phyloP scores from a whole-genome alignment of 192 early-diverging fungal genomes.

The Coemansia sp. region DNA sequence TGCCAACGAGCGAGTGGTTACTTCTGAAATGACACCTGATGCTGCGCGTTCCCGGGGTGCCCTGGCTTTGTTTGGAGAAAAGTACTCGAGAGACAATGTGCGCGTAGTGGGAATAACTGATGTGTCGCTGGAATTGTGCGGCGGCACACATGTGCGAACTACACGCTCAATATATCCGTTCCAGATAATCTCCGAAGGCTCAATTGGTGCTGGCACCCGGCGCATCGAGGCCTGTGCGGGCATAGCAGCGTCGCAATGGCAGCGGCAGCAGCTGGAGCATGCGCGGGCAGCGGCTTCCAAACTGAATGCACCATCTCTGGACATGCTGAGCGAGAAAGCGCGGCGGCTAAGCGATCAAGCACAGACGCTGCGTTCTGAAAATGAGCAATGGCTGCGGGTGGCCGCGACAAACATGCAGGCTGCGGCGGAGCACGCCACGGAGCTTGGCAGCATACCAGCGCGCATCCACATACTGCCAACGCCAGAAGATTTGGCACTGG shows the following conservation, averaged over 20 bases:
- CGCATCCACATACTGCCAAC: conserved; percentile 24
- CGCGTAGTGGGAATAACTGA: conserved; percentile 83
- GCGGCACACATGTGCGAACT: conserved; percentile 90
- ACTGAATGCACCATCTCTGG: conserved; percentile 60
- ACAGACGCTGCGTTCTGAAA: conserved; percentile 15
- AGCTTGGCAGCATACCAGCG: conserved; percentile 21
- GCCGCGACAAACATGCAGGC: conserved; percentile 25
- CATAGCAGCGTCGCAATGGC: conserved; percentile 69
- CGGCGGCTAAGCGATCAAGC: conserved; percentile 17
- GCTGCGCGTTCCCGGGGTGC: conserved; percentile 82
- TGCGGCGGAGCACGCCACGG: conserved; percentile 27
- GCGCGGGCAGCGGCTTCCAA: conserved; percentile 59
- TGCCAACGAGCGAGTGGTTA: conserved; percentile 67
- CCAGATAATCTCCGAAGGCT: conserved; percentile 79
- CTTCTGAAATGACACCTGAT: conserved; percentile 75
- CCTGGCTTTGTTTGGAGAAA: conserved; percentile 90
- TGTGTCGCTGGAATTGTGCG: conserved; percentile 93
- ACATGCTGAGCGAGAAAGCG: conserved; percentile 59
- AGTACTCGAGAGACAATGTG: conserved; percentile 89
- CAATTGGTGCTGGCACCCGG: conserved; percentile 93
- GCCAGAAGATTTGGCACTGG: not conserved
- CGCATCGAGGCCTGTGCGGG: conserved; percentile 95
- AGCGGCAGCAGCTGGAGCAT: conserved; percentile 64
- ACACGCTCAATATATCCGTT: conserved; percentile 87
- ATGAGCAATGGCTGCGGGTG: conserved; percentile 28